These are phyloP conservation scores for Debaryomyces sp. DNA, from an alignment of 1,139 yeast genomes.

Conservation along the genomic window DNA sequence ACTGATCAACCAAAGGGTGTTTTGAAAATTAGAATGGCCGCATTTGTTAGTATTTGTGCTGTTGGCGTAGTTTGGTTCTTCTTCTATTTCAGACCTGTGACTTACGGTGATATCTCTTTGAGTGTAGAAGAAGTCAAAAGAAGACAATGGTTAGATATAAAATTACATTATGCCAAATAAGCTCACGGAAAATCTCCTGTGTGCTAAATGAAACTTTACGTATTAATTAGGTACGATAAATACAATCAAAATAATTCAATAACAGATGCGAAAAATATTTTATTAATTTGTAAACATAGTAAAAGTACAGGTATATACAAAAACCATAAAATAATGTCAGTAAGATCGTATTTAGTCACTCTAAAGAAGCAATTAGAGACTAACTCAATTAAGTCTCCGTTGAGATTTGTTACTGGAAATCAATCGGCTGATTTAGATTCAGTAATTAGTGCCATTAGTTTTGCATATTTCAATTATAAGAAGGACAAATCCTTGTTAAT, in stretches of 20 bases:
- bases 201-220: not conserved
- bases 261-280: not conserved
- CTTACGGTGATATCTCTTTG: constrained; percentile 77
- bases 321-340: constrained; percentile 18
- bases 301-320: not conserved
- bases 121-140: constrained; percentile 63
- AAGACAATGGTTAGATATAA: constrained; percentile 83
- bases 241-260: not conserved
- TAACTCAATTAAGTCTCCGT: constrained; percentile 18
- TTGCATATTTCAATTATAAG: constrained; percentile 57
- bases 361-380: constrained; percentile 22
- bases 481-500: constrained; percentile 31
- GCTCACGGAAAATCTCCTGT: not conserved
- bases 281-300: not conserved
- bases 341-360: constrained; percentile 24
- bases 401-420: constrained; percentile 73
- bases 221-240: not conserved
- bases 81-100: constrained; percentile 76
- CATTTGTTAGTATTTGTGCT: constrained; percentile 44
- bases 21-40: constrained; percentile 26
- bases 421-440: constrained; percentile 89
- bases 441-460: constrained; percentile 71
- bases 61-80: constrained; percentile 63
- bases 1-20: constrained; percentile 25
- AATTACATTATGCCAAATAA: constrained; percentile 81